A percentile compares a stretch with the other conserved stretches of the same genome.
These are phyloP conservation scores for Phytophthora citrophthora DNA, from an alignment of 352 stramenopile genomes.

Conservation along the genomic window DNA sequence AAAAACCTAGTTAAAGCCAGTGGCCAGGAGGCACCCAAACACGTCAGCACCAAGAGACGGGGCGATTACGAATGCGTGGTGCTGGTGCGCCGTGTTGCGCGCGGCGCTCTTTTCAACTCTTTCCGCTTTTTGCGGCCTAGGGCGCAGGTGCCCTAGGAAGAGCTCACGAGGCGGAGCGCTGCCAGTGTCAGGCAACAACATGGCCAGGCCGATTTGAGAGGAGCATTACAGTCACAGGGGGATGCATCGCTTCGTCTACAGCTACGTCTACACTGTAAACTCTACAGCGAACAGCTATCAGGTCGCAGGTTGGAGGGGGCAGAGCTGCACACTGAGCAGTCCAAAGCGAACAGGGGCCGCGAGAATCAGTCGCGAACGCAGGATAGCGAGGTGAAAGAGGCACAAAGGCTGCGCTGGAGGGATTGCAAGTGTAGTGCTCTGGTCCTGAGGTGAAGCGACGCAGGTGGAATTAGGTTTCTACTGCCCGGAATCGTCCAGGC, in stretches of 20 bases:
- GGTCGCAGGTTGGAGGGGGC: neutral
- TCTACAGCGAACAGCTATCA: conserved; percentile 12
- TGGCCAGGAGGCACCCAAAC: conserved; percentile 26
- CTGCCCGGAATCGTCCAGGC: too few species aligned
- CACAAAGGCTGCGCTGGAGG: too few species aligned
- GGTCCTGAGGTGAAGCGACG: too few species aligned
- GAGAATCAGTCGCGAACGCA: too few species aligned
- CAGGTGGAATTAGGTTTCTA: too few species aligned
- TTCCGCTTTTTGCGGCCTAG: conserved; percentile 71
- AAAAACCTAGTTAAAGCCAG: conserved; percentile 29
- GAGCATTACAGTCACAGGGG: neutral
- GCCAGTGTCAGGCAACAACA: neutral
- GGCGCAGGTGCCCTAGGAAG: conserved; percentile 38
- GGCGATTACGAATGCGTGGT: conserved; percentile 53
- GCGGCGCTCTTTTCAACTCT: conserved; percentile 51
- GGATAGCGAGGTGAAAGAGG: too few species aligned
- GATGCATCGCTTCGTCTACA: conserved; percentile 17
- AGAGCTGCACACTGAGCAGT: neutral
- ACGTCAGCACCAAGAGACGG: conserved; percentile 26
- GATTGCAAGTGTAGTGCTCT: too few species aligned
- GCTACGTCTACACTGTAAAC: conserved; percentile 3
- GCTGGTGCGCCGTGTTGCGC: conserved; percentile 53
- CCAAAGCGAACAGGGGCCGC: neutral
- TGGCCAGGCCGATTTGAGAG: too few species aligned
- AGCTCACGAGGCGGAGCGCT: conserved; percentile 1